Evolutionary conservation across 2,329 filamentous ascomycete genomes (phyloP), one percentile per base, ranked within the genome.

Genomic region (Cordyceps tenuipes): DNA sequence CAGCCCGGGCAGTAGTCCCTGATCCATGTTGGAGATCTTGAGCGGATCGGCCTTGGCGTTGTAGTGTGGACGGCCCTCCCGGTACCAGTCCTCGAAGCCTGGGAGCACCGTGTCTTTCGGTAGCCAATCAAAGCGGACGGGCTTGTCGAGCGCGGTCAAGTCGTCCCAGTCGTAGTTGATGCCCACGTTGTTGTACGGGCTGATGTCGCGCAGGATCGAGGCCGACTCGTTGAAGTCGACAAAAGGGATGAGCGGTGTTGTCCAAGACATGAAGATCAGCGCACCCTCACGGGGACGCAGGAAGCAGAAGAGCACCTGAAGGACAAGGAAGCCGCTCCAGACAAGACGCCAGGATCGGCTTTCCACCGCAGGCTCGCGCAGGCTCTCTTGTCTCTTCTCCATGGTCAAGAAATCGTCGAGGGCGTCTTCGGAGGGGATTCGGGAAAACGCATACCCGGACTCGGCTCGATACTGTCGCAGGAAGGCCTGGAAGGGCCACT

Each of bases 21-120:
- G 64, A 4, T 75, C 63, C 3, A 74, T 63, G 41, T 78, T 78
- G 0, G 73, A 71, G 19, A 76, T 70, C 51, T 71, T 75, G 43
- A 77, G 49, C 0, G 76, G 76, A 43, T 78, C 76, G 6, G 66
- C 61, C 1, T 63, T 63, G 3, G 75, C 68, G 26, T 62, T 69
- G 48, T 78, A 78, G 50, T 73, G 71, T 1, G 64, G 23, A n/a
- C 48, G 56, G 19, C 57, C 34, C 0, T 44, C 21, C 10, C 65
- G 41, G 17, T 66, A 69, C 70, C 69, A 72, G 31, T 74, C 70
- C 44, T 70, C 67, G 47, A 65, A 65, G n/a, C 49, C 51, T 2
- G 66, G 59, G 0, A 60, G 59, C 12, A 29, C 46, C 2, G 5
- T 41, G 3, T 70, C 55, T 31, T 44, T 60, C 0, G 72, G 67